These are phyloP conservation scores for Sporormia fimetaria DNA, from an alignment of 495 filamentous ascomycete species.

Conservation along the genomic window DNA sequence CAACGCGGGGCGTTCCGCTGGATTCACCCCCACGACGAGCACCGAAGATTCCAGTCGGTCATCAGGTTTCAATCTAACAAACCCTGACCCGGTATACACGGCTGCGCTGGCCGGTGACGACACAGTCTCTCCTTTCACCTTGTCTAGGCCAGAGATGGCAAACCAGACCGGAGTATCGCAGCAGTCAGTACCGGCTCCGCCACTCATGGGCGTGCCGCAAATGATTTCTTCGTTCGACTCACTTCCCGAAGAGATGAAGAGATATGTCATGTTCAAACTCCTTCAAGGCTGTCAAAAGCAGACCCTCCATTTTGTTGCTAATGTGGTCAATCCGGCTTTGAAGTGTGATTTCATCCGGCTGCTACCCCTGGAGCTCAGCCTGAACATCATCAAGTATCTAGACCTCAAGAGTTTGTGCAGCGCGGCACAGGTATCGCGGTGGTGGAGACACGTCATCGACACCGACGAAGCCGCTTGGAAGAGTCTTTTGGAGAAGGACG, in stretches of 20 bases:
- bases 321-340: conserved; percentile 89
- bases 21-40: no score
- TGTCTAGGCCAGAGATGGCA: no score
- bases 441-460: conserved; percentile 82
- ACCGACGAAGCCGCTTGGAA: conserved; percentile 94
- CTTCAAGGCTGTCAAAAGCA: conserved; percentile 79
- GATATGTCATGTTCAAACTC: conserved; percentile 91
- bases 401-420: conserved; percentile 80
- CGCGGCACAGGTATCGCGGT: conserved; percentile 86
- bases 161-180: no score
- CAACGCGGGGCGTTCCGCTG: conserved; percentile 1
- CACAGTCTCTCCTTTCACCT: no score
- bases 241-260: conserved; percentile 78
- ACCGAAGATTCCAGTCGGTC: no score
- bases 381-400: conserved; percentile 78
- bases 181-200: conserved; percentile 35
- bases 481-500: conserved; percentile 75
- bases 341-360: conserved; percentile 84
- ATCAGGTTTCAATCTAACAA: no score
- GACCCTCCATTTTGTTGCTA: conserved; percentile 81
- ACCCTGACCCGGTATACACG: no score
- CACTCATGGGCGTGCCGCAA: conserved; percentile 60
- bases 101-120: no score
- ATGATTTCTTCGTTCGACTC: conserved; percentile 86
- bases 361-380: conserved; percentile 74